Percentiles rank a stretch among this genome's conserved stretches.
phyloP scores from a whole-genome alignment of 2,329 filamentous ascomycete genomes.

The Sphaerulina musiva region DNA sequence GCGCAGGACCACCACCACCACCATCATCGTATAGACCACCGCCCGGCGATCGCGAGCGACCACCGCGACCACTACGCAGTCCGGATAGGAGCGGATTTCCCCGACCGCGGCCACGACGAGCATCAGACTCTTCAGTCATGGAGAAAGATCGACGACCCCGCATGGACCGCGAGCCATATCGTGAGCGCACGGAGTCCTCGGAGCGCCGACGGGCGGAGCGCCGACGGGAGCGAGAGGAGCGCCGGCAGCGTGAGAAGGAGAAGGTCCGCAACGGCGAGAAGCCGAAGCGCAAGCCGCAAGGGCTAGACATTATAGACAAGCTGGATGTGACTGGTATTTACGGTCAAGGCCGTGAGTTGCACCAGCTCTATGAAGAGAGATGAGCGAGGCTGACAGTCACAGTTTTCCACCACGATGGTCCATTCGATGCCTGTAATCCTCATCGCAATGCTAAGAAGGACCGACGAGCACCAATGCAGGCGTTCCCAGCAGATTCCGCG shows the following conservation, averaged over 20 bases:
- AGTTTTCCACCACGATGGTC: slow-evolving; percentile 97
- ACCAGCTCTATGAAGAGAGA: not conserved
- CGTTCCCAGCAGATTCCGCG: slow-evolving; percentile 83
- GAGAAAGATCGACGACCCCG: slow-evolving; percentile 58
- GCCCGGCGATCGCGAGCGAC: slow-evolving; percentile 49
- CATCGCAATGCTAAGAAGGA: slow-evolving; percentile 83
- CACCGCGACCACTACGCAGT: slow-evolving; percentile 36
- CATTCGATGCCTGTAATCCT: slow-evolving; percentile 93
- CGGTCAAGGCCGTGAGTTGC: slow-evolving; percentile 71
- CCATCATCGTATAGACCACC: slow-evolving; percentile 50
- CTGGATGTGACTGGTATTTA: slow-evolving; percentile 95
- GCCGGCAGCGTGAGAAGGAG: slow-evolving; percentile 41
- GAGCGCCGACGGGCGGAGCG: slow-evolving; percentile 47
- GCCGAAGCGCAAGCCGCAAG: slow-evolving; percentile 37
- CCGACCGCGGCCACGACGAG: slow-evolving; percentile 51
- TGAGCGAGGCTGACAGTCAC: slow-evolving; percentile 13
- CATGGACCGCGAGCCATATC: slow-evolving; percentile 35
- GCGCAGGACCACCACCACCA: slow-evolving; percentile 34
- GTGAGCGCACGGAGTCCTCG: slow-evolving; percentile 38
- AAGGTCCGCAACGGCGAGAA: slow-evolving; percentile 37
- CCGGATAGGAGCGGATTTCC: slow-evolving; percentile 37
- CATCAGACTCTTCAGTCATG: slow-evolving; percentile 71
- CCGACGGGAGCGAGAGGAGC: slow-evolving; percentile 48
- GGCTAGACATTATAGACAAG: slow-evolving; percentile 89
- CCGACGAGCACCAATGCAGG: slow-evolving; percentile 85